Evolutionary conservation across 768 basidiomycete species (phyloP), one percentile per base, ranked within the genome.

Genomic region (Royoungia palumana): DNA sequence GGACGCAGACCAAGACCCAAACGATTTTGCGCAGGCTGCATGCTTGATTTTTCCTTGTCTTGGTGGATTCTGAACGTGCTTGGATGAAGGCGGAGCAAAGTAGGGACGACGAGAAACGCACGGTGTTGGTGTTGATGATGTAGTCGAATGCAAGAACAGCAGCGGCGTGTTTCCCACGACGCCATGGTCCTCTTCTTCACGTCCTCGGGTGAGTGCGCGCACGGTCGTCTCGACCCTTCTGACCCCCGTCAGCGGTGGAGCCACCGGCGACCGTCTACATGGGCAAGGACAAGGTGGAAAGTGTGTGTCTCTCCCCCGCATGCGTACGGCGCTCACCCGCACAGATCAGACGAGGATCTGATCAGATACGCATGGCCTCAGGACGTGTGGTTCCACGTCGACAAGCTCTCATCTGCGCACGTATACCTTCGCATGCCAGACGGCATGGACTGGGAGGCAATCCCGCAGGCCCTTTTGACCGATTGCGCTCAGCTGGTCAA

Each of bases 401-500:
- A 98, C 75, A 95, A 94, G 66, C 82, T 98, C 24, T 95, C 92
- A 0, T 96, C 94, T 4, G 94, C 94, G 1, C 93, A 97, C 66
- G 94, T 98, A 35, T 98, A 98, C 66, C 74, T 98, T n/a, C 86
- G 94, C 28, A 82, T 97, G 75, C 79, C 89, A 0, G 79, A 81
- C 3, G 74, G 71, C n/a, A 87, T 94, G 76, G 66, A 74, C 25
- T 97, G 94, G 91, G 94, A 98, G 6, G 68, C 72, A n/a, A 87
- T 98, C 32, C 94, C 96, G 0, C 76, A 85, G 46, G 71, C 78
- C 1, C 70, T 97, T 6, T 71, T 97, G 17, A 73, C 72, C 12
- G 95, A 98, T 67, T 90, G 90, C 53, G 91, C 91, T 1, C 96
- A 98, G 65, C 76, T 99, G 2, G 95, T 97, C 27, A 99, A 99